A percentile compares a stretch with the other conserved stretches of the same genome.
phyloP scores from a whole-genome alignment of 2,329 filamentous ascomycete species.

The Sporothrix pallida region DNA sequence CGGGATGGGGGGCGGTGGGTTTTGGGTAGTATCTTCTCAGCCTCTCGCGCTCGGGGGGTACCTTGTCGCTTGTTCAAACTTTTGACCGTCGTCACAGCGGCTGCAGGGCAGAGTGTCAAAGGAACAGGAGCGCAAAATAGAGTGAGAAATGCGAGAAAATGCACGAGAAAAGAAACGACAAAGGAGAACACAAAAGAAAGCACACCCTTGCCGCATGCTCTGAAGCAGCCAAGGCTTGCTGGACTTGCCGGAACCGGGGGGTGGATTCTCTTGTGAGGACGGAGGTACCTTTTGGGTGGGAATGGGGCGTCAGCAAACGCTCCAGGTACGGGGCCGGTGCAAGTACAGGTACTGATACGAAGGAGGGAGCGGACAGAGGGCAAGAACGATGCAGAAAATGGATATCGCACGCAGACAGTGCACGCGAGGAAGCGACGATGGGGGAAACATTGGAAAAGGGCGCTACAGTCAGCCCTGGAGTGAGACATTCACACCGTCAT shows the following conservation, averaged over 20 bases:
- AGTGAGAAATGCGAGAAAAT: neutral
- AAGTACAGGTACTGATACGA: conserved; percentile 15
- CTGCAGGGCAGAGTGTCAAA: neutral
- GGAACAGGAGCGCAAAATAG: neutral
- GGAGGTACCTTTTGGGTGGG: neutral
- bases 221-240: conserved; percentile 5
- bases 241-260: conserved; percentile 1
- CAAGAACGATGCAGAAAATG: neutral
- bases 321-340: conserved; percentile 15
- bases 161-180: neutral
- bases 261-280: neutral
- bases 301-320: conserved; percentile 1
- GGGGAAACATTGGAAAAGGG: neutral
- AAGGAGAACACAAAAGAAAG: neutral
- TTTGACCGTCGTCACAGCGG: neutral
- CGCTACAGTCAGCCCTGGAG: conserved; percentile 7
- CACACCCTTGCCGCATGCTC: conserved; percentile 9
- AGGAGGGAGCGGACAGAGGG: neutral
- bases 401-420: neutral
- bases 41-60: neutral
- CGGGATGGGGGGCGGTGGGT: neutral
- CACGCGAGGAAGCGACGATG: conserved; percentile 19
- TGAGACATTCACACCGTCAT: conserved; percentile 12
- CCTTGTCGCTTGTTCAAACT: neutral
- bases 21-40: neutral